Evolutionary conservation across 83 land plant genomes (phyloP), one percentile per base, ranked within the genome.

Genomic region (Larix sibirica): DNA sequence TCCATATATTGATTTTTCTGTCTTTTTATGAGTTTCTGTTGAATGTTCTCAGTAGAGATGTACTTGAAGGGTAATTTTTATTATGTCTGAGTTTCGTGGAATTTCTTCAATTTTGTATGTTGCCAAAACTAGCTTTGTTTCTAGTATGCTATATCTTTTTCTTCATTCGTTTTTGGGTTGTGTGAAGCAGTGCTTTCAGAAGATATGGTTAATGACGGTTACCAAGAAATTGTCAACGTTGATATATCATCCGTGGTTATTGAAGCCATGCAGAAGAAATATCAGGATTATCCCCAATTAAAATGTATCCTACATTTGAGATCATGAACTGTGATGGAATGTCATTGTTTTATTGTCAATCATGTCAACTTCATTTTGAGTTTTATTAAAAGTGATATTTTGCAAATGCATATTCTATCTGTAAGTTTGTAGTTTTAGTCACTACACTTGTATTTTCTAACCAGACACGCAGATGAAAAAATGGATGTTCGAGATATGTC

Each of bases 401-500:
- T 33, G 17, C 70, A 18, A 4, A 81, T 44, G 33, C 73, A 18
- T 62, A 42, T 47, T 23, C 54, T 81, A 23, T 38, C 54, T 44
- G 4, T 40, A 66, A 62, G 83, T 54, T 79, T 79, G 24, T 23
- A 21, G 62, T 73, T 82, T 38, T 20, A 62, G 44, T 42, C 61
- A 73, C 59, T 44, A 14, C 64, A 70, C 21, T 20, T 65, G 12
- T 10, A 33, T 80, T 56, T 62, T 56, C 79, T 84, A 62, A 61
- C 70, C 21, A 56, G n/a, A 65, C 74, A 20, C 1, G 9, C 83
- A 96, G 98, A 89, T 82, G 77, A 80, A 4, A 59, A 79, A 84
- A 93, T 91, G 95, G 98, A 96, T 88, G 94, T 90, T 6, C 88
- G 95, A 73, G 94, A 95, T 81, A 91, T 96, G 96, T 85, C 83